These are phyloP conservation scores for Podospora comata DNA, from an alignment of 495 filamentous ascomycete species.

Conservation along the genomic window DNA sequence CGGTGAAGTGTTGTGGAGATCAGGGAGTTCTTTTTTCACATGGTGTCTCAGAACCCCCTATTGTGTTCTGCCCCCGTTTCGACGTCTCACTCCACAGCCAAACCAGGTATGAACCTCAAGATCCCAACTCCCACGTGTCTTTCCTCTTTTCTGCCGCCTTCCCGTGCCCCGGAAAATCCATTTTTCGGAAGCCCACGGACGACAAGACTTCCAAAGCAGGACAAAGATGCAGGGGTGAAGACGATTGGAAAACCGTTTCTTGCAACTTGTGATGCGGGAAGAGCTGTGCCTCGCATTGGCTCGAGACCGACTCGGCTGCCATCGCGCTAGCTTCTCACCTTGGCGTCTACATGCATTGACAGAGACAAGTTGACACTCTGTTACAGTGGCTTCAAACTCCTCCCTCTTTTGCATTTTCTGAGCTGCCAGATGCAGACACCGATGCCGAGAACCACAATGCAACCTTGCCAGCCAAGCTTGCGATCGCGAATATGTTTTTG, in stretches of 20 bases:
- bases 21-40: not conserved
- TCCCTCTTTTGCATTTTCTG: too few species aligned
- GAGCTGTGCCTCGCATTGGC: not conserved
- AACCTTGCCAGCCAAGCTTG: not conserved
- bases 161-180: conserved; percentile 6
- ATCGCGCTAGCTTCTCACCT: not conserved
- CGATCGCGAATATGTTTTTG: not conserved
- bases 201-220: not conserved
- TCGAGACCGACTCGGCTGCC: not conserved
- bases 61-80: not conserved
- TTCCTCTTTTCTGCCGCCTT: not conserved
- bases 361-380: too few species aligned
- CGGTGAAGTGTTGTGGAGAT: not conserved
- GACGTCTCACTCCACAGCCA: not conserved
- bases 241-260: not conserved
- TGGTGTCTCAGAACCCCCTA: not conserved
- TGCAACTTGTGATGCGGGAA: not conserved
- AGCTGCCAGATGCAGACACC: not conserved
- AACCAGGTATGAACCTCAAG: not conserved
- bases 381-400: too few species aligned
- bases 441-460: conserved; percentile 4
- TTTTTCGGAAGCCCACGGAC: not conserved
- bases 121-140: conserved; percentile 6
- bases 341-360: too few species aligned
- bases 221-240: not conserved